Evolutionary conservation across 129 eudicot species (phyloP), one percentile per base, ranked within the genome.

Genomic region (Artemisia tridentata): DNA sequence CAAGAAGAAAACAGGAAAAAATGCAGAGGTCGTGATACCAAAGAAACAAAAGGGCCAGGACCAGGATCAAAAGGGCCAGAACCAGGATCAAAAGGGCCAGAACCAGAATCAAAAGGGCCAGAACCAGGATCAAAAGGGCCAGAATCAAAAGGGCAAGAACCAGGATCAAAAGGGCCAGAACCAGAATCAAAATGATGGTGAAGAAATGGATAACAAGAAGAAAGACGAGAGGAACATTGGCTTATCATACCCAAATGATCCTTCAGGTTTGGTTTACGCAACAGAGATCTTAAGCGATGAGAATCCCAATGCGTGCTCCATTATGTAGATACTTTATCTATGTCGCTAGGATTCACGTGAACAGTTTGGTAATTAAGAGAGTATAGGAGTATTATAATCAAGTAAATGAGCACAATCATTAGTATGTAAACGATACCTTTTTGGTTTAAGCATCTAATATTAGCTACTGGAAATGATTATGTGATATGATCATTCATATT

Each of bases 271-370:
- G n/a, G 77, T 88, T 7, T 79, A 84, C 47, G 86, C 90, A 15
- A 83, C 89, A 67, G 86, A 86, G 6, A 57, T 88, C 6, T 88
- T 88, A 61, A 91, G 96, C 71, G 97, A 91, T 38, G 97, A 91
- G 80, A 88, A 91, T 73, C 83, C 97, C 1, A 84, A 86, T 80
- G 82, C 91, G 3, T 91, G 93, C 78, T 80, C 68, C 5, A 34
- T 86, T 13, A 71, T 84, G 91, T 88, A 74, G 64, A 59, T 34
- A 34, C 41, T 29, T 29, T 43, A 50, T 61, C 18, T 68, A 23
- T n/a, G 54, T 16, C 50, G 31, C 16, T 58, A 71, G 0, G 23
- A 15, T 15, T 58, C 67, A 31, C 16, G 47, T 34, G 52, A 20
- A 71, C 59, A 21, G 46, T 57, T 71, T 58, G 75, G 67, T 9